Evolutionary conservation across 2,329 filamentous ascomycete species (phyloP), one percentile per base, ranked within the genome.

Genomic region (Dryadomyces sulphureus): DNA sequence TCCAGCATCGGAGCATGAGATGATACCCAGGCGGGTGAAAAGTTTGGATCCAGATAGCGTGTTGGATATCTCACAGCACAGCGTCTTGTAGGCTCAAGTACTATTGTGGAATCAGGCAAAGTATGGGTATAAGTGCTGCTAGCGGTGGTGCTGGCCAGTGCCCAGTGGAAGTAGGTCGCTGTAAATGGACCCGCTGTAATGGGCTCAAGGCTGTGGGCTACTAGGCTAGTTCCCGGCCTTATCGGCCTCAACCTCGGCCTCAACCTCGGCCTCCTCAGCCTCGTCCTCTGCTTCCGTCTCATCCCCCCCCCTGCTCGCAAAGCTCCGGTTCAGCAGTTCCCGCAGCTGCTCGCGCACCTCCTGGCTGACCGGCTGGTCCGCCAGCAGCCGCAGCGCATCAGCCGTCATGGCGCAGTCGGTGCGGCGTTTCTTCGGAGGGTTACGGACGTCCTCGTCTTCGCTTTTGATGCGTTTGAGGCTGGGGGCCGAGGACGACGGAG

Each of bases 341-440:
- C 83, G 65, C 4, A 81, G 58, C 20, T 56, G 60, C 2, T 53
- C 48, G 5, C 65, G 59, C 1, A 65, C 61, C 0, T 55, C 48
- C 1, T 59, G 55, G 20, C 64, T 60, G 16, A 78, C 51, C 8
- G 60, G 54, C 46, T 69, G 62, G 38, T 59, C 61, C 14, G 59
- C 59, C 1, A 81, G 65, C 5, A 79, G 55, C 1, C 55, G 52
- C 59, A 78, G 64, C 36, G 79, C 63, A 42, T 75, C 65, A 4
- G 62, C 56, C 1, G 65, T 65, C 43, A 73, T 56, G 34, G 66
- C 61, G 43, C 61, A 56, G 49, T 58, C 57, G 4, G 43, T 24
- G 5, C 38, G 36, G 7, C 43, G 25, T 24, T 41, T 41, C 47
- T 49, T 49, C n/a, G n/a, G n/a, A n/a, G n/a, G n/a, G n/a, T n/a